Percentiles rank a stretch among this genome's conserved stretches.
These are phyloP conservation scores for Geotrichum bryndzae DNA, from an alignment of 1,139 yeast genomes.

Conservation along the genomic window DNA sequence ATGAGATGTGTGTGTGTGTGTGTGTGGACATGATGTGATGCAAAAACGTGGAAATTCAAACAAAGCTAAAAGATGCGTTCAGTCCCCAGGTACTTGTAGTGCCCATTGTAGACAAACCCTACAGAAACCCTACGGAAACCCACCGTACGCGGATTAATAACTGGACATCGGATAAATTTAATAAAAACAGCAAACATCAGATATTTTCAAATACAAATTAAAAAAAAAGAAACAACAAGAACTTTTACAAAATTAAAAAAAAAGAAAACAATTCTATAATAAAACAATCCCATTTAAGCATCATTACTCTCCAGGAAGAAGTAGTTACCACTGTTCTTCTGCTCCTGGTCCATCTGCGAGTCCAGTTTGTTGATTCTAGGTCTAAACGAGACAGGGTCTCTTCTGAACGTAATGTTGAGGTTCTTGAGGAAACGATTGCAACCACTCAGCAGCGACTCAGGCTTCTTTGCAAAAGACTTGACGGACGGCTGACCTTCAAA, in stretches of 20 bases:
- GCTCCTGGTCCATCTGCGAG: constrained; percentile 98
- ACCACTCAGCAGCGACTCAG: constrained; percentile 91
- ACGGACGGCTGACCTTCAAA: constrained; percentile 92
- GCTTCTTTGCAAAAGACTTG: constrained; percentile 74
- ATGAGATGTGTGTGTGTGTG: neutral
- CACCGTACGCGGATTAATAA: neutral
- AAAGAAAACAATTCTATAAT: neutral
- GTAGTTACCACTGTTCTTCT: constrained; percentile 83
- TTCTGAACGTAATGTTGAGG: constrained; percentile 95
- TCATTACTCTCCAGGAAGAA: constrained; percentile 79
- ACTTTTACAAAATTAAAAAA: neutral
- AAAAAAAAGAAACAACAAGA: neutral
- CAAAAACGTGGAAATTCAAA: neutral
- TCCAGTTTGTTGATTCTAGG: constrained; percentile 97
- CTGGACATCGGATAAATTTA: neutral
- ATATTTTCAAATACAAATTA: neutral
- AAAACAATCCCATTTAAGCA: constrained; percentile 18
- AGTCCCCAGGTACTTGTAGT: neutral
- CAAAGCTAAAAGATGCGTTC: neutral
- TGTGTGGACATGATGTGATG: neutral
- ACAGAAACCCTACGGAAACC: neutral
- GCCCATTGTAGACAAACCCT: neutral
- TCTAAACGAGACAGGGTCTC: constrained; percentile 96
- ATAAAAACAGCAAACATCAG: neutral
- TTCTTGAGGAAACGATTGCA: constrained; percentile 96